Evolutionary conservation across 768 basidiomycete species (phyloP).

Genomic region (Panaeolus papilionaceus): DNA sequence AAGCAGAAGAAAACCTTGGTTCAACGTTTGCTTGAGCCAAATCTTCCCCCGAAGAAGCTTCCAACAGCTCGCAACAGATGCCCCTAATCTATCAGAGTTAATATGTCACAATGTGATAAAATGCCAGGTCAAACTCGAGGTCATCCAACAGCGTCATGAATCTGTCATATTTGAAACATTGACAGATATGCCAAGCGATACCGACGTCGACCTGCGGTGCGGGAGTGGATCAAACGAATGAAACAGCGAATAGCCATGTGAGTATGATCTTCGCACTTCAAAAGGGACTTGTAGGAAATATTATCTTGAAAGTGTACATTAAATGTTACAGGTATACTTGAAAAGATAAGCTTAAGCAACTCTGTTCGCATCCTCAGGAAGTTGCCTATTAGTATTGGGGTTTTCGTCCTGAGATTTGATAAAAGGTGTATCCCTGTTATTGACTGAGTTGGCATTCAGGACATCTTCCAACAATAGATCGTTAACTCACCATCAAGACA

Average conservation of each 20-base stretch:
- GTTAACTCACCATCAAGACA: constrained; percentile 42
- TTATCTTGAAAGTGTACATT: no score
- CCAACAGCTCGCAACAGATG: background rate
- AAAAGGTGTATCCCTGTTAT: constrained; percentile 41
- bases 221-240: no score
- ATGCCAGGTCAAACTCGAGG: constrained; percentile 1
- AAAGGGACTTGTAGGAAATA: no score
- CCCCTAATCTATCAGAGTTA: background rate
- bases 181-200: background rate
- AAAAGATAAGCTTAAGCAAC: no score
- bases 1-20: no score
- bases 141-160: background rate
- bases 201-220: background rate
- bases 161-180: background rate
- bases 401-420: constrained; percentile 37
- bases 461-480: background rate
- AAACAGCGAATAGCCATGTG: no score
- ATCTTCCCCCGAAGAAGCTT: no score
- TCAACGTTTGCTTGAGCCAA: no score
- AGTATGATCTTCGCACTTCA: no score
- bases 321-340: no score
- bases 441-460: constrained; percentile 11
- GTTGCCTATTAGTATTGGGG: constrained; percentile 16
- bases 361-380: no score
- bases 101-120: background rate